Base-by-base conservation (phyloP, 352 stramenopile species). In the Phytophthora fragariaefolia region DNA sequence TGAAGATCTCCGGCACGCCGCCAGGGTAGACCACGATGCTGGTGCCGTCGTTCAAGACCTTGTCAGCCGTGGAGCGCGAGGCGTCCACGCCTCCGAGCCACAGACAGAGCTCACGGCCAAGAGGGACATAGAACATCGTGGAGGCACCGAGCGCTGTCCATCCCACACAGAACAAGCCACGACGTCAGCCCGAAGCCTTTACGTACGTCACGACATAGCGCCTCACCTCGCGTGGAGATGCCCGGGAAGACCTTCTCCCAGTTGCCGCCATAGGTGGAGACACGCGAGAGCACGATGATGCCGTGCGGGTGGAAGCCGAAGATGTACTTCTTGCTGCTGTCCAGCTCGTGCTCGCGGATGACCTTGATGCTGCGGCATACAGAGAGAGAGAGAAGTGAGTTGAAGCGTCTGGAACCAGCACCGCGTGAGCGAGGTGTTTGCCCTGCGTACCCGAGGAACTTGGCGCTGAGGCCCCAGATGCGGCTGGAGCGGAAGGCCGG, bases 21-120 rank as follows among this genome's bases (percentile, higher is more conserved):
- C 86, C 86, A 0, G 86, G 86, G 64, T 92, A 94, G 20, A 94
- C 82, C 24, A 81, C 76, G 55, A 94, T 74, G 52, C 82, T 92
- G 36, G 80, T 83, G 50, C 79, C 79, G 17, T 78, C 69, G 15
- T 91, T 85, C 32, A 94, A 58, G 1, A 94, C 83, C 62, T 91
- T 91, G 57, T 92, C 74, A 6, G 86, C 86, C 0, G 79, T 94
- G 20, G 81, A 84, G 26, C 82, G 82, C 10, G 80, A 91, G 3
- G 86, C 86, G 32, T 94, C 83, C n/a, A 94, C 86, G 13, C 76
- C 80, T 13, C 82, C 82, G 22, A 94, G 77, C 83, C 82, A 91
- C 9, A 93, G 54, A 27, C 82, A 89, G 18, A 93, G 30, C 58
- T 93, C 85, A 43, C 85, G 85, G 0, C 74, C 79, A 1, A 91